Conservation (phyloP, 129 eudicot genomes). For the Silybum marianum region DNA sequence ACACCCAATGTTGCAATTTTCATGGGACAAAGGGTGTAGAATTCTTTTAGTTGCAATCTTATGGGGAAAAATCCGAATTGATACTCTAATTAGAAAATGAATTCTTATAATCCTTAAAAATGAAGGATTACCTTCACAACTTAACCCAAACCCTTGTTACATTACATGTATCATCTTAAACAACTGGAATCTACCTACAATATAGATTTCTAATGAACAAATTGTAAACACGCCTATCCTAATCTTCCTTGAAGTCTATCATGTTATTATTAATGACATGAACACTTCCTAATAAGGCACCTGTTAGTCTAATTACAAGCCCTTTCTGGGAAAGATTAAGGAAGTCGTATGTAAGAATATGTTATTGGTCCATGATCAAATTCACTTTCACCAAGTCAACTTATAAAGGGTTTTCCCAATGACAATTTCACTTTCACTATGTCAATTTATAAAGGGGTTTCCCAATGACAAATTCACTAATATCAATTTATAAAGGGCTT, state of each 20-base stretch:
- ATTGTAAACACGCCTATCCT: background rate
- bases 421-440: background rate
- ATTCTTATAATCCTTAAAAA: background rate
- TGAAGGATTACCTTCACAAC: background rate
- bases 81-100: background rate
- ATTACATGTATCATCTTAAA: background rate
- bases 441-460: background rate
- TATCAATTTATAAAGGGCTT: background rate
- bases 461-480: background rate
- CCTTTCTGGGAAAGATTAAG: background rate
- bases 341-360: background rate
- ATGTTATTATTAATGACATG: background rate
- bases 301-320: background rate
- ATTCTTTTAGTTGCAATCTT: background rate
- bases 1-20: background rate
- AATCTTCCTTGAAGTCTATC: background rate
- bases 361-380: background rate
- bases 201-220: background rate
- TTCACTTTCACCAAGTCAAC: background rate
- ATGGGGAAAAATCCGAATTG: background rate
- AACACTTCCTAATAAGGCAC: background rate
- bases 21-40: background rate
- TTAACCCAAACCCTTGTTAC: background rate
- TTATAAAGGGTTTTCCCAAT: background rate
- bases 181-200: background rate